Evolutionary conservation across 768 basidiomycete species (phyloP).

Genomic region (Coprinopsis strossmayeri): DNA sequence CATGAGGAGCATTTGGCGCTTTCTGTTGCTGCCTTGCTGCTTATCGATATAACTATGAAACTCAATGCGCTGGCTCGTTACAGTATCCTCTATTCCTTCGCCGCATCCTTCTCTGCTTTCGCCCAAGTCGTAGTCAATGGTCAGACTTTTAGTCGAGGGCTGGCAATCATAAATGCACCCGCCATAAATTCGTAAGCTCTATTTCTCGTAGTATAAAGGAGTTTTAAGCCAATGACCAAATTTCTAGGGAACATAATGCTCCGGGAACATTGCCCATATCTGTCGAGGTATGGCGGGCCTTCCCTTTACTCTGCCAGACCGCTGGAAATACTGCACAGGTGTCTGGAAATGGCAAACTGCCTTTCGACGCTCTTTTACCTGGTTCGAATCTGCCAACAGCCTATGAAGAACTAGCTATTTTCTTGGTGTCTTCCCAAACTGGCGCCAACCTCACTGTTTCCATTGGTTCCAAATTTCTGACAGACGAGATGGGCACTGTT

Average conservation of each 20-base stretch:
- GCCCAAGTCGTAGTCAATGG: conserved; percentile 23
- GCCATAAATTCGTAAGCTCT: conserved; percentile 23
- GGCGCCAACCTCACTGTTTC: conserved; percentile 36
- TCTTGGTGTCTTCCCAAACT: conserved; percentile 32
- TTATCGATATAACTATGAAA: background rate
- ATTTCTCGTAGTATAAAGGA: background rate
- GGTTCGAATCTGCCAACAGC: conserved; percentile 28
- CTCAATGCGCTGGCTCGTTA: background rate
- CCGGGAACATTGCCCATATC: conserved; percentile 20
- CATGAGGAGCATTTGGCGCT: background rate
- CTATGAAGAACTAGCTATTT: conserved; percentile 34
- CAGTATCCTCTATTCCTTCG: conserved; percentile 4
- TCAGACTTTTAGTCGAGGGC: conserved; percentile 27
- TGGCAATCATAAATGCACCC: conserved; percentile 31
- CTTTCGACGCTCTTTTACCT: conserved; percentile 25
- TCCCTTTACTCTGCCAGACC: background rate
- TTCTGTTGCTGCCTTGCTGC: background rate
- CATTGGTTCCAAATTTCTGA: conserved; percentile 26
- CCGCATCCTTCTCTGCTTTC: conserved; percentile 7
- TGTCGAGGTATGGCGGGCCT: conserved; percentile 19
- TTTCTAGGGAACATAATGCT: conserved; percentile 21
- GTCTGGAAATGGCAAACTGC: conserved; percentile 40
- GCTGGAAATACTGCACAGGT: conserved; percentile 17
- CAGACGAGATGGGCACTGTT: conserved; percentile 34
- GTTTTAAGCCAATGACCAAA: background rate